phyloP scores from a whole-genome alignment of 345 rosid genomes.

The Arabidopsis thaliana region TAIR10.1 NC_003070.9:4934001-4934500 shows the following conservation, averaged over 20 bases:
- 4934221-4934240: not conserved
- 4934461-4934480: constrained; percentile 41
- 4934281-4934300: constrained; percentile 23
- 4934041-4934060: constrained; percentile 20
- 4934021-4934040: not conserved
- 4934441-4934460: constrained; percentile 44
- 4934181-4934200: constrained; percentile 19
- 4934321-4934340: constrained; percentile 28
- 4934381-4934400: constrained; percentile 5
- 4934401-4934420: constrained; percentile 33
- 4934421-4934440: constrained; percentile 35
- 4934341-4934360: constrained; percentile 31
- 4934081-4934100: constrained; percentile 33
- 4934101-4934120: constrained; percentile 23
- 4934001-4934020: not conserved
- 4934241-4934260: constrained; percentile 33
- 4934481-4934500: constrained; percentile 65
- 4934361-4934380: constrained; percentile 42
- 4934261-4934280: constrained; percentile 30
- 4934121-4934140: constrained; percentile 19
- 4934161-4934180: constrained; percentile 27
- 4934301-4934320: constrained; percentile 20
- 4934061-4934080: constrained; percentile 16
- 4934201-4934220: constrained; percentile 21
- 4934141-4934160: constrained; percentile 20